phyloP scores from a whole-genome alignment of 1,139 yeast species.

The Yamadazyma aaseri region DNA sequence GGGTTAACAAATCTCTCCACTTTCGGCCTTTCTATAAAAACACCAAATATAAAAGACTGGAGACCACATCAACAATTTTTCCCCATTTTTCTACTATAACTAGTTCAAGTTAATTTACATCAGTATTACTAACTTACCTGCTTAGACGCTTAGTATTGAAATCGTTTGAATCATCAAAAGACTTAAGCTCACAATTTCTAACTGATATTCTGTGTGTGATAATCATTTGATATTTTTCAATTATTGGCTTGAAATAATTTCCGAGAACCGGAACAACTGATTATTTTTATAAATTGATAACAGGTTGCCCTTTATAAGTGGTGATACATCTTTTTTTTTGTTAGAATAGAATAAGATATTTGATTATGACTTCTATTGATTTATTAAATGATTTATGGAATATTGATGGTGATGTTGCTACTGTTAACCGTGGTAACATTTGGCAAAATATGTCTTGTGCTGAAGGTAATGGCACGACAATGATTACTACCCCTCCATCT shows the following conservation, averaged over 20 bases:
- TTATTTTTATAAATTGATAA: conserved; percentile 1
- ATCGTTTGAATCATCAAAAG: not conserved
- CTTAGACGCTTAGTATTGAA: too few relatives aligned
- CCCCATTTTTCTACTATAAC: too few relatives aligned
- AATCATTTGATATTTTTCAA: conserved; percentile 3
- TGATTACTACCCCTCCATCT: conserved; percentile 2
- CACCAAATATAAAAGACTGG: not conserved
- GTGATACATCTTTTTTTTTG: not conserved
- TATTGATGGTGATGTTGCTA: not conserved
- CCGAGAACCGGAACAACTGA: conserved; percentile 14
- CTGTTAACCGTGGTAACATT: not conserved
- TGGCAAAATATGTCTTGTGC: not conserved
- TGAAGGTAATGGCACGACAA: not conserved
- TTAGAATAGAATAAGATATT: not conserved
- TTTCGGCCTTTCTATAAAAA: conserved; percentile 1
- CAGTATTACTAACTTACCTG: too few relatives aligned
- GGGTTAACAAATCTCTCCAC: conserved; percentile 4
- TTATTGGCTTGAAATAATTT: conserved; percentile 11
- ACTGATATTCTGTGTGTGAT: too few relatives aligned
- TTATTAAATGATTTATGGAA: conserved; percentile 17
- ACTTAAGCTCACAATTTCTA: too few relatives aligned
- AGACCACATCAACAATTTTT: not conserved
- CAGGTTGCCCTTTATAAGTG: not conserved
- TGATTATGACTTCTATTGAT: conserved; percentile 11
- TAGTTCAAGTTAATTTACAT: too few relatives aligned